Evolutionary conservation across 2,329 filamentous ascomycete species (phyloP).

Genomic region (Fusarium succisae): DNA sequence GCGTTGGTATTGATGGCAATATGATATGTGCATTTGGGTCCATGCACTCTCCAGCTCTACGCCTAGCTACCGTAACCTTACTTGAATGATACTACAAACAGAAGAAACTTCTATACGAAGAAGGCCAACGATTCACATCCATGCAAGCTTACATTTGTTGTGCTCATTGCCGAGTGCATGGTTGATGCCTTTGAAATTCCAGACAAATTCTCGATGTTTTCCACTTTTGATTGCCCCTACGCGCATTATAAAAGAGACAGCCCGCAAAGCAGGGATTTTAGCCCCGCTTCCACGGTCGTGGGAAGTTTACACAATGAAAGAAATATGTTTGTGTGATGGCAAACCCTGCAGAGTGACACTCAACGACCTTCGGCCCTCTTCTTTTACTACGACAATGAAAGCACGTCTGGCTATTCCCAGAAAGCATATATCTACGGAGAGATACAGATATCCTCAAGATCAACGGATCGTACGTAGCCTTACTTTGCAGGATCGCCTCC

Average conservation of each 20-base stretch:
- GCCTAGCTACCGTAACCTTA: fast-evolving
- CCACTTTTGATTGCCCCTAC: neutral
- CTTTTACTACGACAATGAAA: fast-evolving
- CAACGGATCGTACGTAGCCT: too few relatives aligned
- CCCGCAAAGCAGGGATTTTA: neutral
- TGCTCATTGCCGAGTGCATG: neutral
- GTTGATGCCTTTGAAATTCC: neutral
- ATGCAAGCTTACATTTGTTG: neutral
- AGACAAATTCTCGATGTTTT: neutral
- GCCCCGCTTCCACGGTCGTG: neutral
- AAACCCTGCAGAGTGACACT: neutral
- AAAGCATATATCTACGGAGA: fast-evolving
- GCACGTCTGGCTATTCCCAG: fast-evolving
- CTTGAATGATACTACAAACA: fast-evolving
- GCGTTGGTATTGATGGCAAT: neutral
- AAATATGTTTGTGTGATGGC: neutral
- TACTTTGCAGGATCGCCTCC: too few relatives aligned
- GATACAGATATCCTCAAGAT: fast-evolving
- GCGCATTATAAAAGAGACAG: neutral
- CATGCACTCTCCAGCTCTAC: fast-evolving
- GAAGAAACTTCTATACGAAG: fast-evolving
- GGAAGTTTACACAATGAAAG: neutral
- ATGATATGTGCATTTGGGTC: neutral
- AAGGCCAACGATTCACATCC: fast-evolving
- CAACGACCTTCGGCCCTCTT: neutral